phyloP scores from a whole-genome alignment of 768 basidiomycete species.

The Mycena rebaudengoi region DNA sequence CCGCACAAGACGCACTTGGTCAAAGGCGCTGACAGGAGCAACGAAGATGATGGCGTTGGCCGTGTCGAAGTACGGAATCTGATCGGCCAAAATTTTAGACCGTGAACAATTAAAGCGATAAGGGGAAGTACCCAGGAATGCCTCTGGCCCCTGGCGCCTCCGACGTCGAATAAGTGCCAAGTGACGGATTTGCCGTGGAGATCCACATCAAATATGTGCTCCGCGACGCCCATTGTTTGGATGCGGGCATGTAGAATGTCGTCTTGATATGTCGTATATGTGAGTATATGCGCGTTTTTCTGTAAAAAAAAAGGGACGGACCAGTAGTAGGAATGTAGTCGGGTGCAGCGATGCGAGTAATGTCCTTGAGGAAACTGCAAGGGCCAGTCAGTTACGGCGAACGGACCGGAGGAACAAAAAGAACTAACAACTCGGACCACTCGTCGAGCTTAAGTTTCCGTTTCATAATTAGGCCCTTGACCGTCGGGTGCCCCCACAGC shows the following conservation, averaged over 20 bases:
- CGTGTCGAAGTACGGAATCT: slow-evolving; percentile 70
- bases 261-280: slow-evolving; percentile 52
- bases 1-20: slow-evolving; percentile 58
- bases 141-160: slow-evolving; percentile 75
- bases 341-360: slow-evolving; percentile 71
- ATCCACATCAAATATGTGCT: slow-evolving; percentile 84
- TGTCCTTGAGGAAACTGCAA: slow-evolving; percentile 76
- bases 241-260: slow-evolving; percentile 91
- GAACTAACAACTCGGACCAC: slow-evolving; percentile 86
- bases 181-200: slow-evolving; percentile 81
- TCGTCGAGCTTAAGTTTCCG: slow-evolving; percentile 83
- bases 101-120: background rate
- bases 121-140: slow-evolving; percentile 69
- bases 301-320: slow-evolving; percentile 35
- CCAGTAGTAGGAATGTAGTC: slow-evolving; percentile 83
- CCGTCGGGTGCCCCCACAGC: slow-evolving; percentile 78
- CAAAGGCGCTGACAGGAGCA: slow-evolving; percentile 81
- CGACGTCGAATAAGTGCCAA: slow-evolving; percentile 79
- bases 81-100: slow-evolving; percentile 10
- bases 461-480: slow-evolving; percentile 71
- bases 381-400: slow-evolving; percentile 20
- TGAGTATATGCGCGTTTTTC: slow-evolving; percentile 39
- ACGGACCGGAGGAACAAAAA: slow-evolving; percentile 2
- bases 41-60: slow-evolving; percentile 85
- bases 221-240: slow-evolving; percentile 89